These are phyloP conservation scores for Pouteria campechiana DNA, from an alignment of 179 eudicot genomes.

Conservation along the genomic window DNA sequence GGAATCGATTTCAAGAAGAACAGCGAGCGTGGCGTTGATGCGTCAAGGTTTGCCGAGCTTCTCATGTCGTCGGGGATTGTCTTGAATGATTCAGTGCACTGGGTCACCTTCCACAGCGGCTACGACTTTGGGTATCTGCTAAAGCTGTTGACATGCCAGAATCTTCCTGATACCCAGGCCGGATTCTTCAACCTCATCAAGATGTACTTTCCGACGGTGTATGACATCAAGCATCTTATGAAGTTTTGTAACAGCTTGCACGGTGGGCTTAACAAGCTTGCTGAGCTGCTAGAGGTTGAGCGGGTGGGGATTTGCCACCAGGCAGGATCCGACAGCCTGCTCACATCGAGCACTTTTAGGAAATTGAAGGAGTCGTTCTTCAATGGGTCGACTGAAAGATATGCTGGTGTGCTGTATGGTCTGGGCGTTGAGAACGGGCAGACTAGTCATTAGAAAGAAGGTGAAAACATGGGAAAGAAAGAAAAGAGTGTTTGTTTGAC, in stretches of 20 bases:
- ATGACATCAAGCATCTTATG: slow-evolving; percentile 73
- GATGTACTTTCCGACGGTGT: slow-evolving; percentile 48
- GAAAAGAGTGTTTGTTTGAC: not conserved
- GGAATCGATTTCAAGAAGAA: slow-evolving; percentile 59
- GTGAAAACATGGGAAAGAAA: not conserved
- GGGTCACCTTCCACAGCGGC: slow-evolving; percentile 76
- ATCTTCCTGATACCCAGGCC: slow-evolving; percentile 45
- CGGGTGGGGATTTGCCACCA: slow-evolving; percentile 64
- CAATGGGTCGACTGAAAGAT: slow-evolving; percentile 54
- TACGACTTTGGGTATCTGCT: slow-evolving; percentile 75
- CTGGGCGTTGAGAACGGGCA: slow-evolving; percentile 50
- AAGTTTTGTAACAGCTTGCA: slow-evolving; percentile 61
- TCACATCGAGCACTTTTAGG: slow-evolving; percentile 58
- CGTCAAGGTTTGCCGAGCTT: slow-evolving; percentile 54
- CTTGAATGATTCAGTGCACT: slow-evolving; percentile 44
- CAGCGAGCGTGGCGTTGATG: slow-evolving; percentile 51
- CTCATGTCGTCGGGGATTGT: slow-evolving; percentile 80
- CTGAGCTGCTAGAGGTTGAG: slow-evolving; percentile 60
- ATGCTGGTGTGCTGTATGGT: slow-evolving; percentile 68
- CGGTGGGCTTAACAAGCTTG: slow-evolving; percentile 73
- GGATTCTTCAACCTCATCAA: slow-evolving; percentile 49
- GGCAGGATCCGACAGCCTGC: slow-evolving; percentile 78
- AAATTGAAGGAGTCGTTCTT: slow-evolving; percentile 61
- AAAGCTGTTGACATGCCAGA: slow-evolving; percentile 48
- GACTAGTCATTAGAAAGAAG: slow-evolving; percentile 13